A percentile compares a stretch with the other conserved stretches of the same genome.
Conservation (phyloP, 345 rosid genomes). For the Syzygium jambos region DNA sequence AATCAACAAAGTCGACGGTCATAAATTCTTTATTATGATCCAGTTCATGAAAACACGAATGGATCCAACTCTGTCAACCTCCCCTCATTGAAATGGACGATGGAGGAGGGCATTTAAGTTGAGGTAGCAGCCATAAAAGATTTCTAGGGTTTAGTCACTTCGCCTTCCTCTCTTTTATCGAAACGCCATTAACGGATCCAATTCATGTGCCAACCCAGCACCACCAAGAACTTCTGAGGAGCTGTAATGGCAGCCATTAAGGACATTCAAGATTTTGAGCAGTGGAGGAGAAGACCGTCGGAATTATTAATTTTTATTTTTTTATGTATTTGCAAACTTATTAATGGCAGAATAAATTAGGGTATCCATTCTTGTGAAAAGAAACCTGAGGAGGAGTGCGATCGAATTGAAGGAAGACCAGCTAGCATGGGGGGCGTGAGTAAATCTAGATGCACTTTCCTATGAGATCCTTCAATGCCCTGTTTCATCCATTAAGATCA, state of each 20-base stretch:
- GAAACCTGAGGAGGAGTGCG: conserved; percentile 6
- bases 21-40: background rate
- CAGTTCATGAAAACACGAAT: background rate
- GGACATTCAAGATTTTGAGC: conserved; percentile 2
- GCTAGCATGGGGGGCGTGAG: background rate
- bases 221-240: conserved; percentile 8
- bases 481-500: background rate
- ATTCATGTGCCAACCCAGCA: conserved; percentile 17
- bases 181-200: background rate
- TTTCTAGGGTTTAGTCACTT: background rate
- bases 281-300: background rate
- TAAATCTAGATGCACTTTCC: conserved; percentile 8
- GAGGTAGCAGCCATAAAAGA: background rate
- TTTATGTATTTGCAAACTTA: background rate
- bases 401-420: conserved; percentile 3
- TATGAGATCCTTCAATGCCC: conserved; percentile 14
- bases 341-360: background rate
- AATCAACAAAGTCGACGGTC: background rate
- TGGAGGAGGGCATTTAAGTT: background rate
- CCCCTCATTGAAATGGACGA: background rate
- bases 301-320: background rate
- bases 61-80: background rate
- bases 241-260: conserved; percentile 8
- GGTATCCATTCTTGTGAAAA: conserved; percentile 6
- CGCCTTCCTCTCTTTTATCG: background rate